Percentiles rank a stretch among this genome's conserved stretches.
Conservation (phyloP, 2,329 filamentous ascomycete genomes). For the Myriosclerotinia scirpicola region DNA sequence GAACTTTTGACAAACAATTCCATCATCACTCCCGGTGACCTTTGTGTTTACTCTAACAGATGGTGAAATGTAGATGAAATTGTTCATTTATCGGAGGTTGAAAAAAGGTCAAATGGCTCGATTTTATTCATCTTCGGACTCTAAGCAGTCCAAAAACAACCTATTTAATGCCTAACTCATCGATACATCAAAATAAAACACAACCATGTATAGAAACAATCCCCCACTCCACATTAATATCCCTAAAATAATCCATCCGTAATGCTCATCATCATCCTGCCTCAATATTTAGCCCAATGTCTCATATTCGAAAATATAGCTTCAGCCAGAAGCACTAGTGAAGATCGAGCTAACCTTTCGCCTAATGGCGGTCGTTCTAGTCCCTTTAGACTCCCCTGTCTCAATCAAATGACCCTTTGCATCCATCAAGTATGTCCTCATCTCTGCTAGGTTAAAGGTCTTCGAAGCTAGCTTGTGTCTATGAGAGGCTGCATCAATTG, state of each 20-base stretch:
- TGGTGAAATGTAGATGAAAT: too few relatives aligned
- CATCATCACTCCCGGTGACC: background rate
- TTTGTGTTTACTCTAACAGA: too few relatives aligned
- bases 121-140: background rate
- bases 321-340: background rate
- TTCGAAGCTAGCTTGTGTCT: background rate
- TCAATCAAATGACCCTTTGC: background rate
- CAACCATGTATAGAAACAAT: background rate
- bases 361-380: background rate
- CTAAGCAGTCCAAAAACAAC: background rate
- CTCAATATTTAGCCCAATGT: background rate
- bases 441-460: background rate
- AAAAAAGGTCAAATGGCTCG: background rate
- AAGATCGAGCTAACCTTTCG: constrained; percentile 11
- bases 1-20: too few relatives aligned
- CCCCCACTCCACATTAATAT: constrained; percentile 3
- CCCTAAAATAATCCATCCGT: background rate
- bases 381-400: background rate
- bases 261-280: background rate
- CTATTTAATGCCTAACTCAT: background rate
- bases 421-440: background rate
- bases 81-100: background rate
- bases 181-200: background rate
- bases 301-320: background rate
- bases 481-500: background rate